Evolutionary conservation across 2,329 filamentous ascomycete species (phyloP), one percentile per base, ranked within the genome.

Genomic region (Fusarium devonianum): DNA sequence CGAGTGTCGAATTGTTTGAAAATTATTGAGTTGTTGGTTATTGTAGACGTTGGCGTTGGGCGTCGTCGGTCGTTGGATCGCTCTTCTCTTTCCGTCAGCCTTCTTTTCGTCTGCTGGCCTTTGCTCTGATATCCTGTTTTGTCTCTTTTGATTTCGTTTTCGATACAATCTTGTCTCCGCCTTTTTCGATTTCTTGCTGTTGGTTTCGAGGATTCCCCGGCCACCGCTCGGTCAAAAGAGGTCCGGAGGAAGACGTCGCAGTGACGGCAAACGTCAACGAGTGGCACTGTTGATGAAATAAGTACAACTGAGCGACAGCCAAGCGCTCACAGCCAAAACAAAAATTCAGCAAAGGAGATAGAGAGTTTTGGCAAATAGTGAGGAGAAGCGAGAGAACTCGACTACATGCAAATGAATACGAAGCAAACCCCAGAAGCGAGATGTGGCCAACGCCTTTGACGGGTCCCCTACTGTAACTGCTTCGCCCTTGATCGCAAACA

Each of bases 341-440:
- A 21, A 16, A 28, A 48, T 50, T 39, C 17, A 49, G 28, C 14
- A 51, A 60, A 37, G 35, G 56, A 49, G 46, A 38, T 16, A 38
- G 30, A 35, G 11, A 23, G 11, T 11, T 32, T 23, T 56, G 28
- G 14, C 45, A 14, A 49, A 16, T 40, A 25, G 53, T 60, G 56
- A 16, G 51, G 38, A 56, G 56, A 53, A 44, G 49, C 41, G 47
- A 58, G 32, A 50, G 44, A 37, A 39, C 46, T 53, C 16, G 37
- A 37, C 37, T 41, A 44, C 36, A 44, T 47, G 39, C 49, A 46
- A 45, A 49, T 58, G 56, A 40, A 58, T 44, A 60, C 56, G 56
- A 60, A 58, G 56, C 52, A 52, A 56, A 56, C 56, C 56, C 50
- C 46, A 58, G 56, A 56, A 59, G 55, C 55, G 55, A 58, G 39